Evolutionary conservation across 352 stramenopile species (phyloP).

Genomic region (Aphanomyces astaci): DNA sequence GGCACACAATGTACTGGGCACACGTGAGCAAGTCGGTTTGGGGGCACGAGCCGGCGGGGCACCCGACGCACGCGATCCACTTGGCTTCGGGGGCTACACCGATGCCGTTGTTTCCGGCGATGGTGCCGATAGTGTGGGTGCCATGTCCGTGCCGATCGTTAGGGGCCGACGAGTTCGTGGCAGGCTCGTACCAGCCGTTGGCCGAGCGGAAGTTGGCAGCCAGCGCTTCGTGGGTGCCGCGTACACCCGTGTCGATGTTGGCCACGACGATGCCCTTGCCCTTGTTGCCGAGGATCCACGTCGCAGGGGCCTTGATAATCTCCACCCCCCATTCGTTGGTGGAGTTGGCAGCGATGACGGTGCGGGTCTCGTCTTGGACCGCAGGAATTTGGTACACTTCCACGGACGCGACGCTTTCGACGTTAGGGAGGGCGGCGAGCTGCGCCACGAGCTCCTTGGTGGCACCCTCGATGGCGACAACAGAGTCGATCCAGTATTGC

Average conservation of each 20-base stretch:
- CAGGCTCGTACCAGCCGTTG: constrained; percentile 42
- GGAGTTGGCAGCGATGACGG: neutral
- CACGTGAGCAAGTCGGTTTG: constrained; percentile 33
- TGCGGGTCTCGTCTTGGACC: too few relatives aligned
- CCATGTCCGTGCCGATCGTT: constrained; percentile 42
- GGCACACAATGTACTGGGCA: constrained; percentile 51
- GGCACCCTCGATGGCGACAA: neutral
- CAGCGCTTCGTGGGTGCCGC: constrained; percentile 16
- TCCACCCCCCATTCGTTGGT: constrained; percentile 16
- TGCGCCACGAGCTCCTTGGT: neutral
- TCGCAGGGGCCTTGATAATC: constrained; percentile 2
- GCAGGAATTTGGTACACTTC: neutral
- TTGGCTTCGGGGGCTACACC: constrained; percentile 37
- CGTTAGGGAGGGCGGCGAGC: constrained; percentile 17
- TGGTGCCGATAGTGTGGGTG: constrained; percentile 42
- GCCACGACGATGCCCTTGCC: constrained; percentile 22
- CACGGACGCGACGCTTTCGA: neutral
- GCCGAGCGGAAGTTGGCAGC: constrained; percentile 28
- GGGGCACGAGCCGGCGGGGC: constrained; percentile 17
- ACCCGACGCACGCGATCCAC: constrained; percentile 51
- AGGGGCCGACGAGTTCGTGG: constrained; percentile 27
- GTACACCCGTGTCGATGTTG: constrained; percentile 21
- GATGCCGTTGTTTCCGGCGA: constrained; percentile 31
- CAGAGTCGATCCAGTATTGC: neutral
- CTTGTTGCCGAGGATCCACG: neutral